Percentiles rank a stretch among this genome's conserved stretches.
These are phyloP conservation scores for Alternaria triticina DNA, from an alignment of 2,329 filamentous ascomycete species.

Conservation along the genomic window DNA sequence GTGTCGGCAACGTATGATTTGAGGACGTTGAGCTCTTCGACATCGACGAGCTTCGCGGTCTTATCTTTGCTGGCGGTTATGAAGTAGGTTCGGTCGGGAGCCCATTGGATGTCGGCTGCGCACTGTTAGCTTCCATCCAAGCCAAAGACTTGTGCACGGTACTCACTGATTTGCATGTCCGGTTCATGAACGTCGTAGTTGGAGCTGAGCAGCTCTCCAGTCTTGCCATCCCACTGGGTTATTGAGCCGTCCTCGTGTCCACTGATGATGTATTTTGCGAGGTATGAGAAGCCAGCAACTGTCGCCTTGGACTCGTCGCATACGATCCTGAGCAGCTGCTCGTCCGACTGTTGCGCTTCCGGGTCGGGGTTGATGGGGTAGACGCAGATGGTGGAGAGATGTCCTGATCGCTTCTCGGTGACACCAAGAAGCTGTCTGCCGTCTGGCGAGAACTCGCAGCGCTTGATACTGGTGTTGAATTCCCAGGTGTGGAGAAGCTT, in stretches of 20 bases:
- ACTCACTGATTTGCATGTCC: conserved; percentile 72
- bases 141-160: not conserved
- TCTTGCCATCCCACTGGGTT: conserved; percentile 90
- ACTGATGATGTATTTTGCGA: conserved; percentile 94
- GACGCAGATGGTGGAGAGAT: conserved; percentile 91
- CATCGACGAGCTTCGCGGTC: conserved; percentile 88
- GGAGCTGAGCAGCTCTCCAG: conserved; percentile 80
- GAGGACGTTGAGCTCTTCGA: conserved; percentile 84
- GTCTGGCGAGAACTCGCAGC: conserved; percentile 96
- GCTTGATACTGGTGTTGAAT: conserved; percentile 95
- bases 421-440: conserved; percentile 89
- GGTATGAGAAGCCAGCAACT: conserved; percentile 94
- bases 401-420: conserved; percentile 98
- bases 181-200: conserved; percentile 85
- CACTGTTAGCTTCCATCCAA: conserved; percentile 66
- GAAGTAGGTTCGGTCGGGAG: conserved; percentile 92
- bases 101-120: conserved; percentile 91
- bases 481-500: conserved; percentile 97
- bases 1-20: conserved; percentile 95
- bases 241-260: conserved; percentile 96
- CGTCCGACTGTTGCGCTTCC: conserved; percentile 81
- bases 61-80: conserved; percentile 99
- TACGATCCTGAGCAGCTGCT: conserved; percentile 84
- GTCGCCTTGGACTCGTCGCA: conserved; percentile 94
- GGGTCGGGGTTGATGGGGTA: conserved; percentile 86